Conservation (phyloP, 306 rosid genomes). For the Amphicarpaea edgeworthii region DNA sequence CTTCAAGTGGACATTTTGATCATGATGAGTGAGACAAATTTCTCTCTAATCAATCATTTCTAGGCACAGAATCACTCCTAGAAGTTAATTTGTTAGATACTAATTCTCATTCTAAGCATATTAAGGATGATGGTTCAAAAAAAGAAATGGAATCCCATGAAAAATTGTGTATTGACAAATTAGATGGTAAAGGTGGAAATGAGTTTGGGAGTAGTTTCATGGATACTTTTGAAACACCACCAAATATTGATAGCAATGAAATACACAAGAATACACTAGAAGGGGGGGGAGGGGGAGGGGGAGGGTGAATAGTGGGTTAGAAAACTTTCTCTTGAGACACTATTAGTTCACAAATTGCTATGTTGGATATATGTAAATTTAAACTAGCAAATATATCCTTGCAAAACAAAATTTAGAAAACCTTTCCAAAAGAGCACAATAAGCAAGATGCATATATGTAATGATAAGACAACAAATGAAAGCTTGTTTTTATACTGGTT, state of each 20-base stretch:
- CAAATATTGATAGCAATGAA: slow-evolving; percentile 16
- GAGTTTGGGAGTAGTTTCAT: slow-evolving; percentile 38
- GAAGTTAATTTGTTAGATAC: slow-evolving; percentile 34
- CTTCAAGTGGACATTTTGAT: slow-evolving; percentile 16
- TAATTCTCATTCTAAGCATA: slow-evolving; percentile 34
- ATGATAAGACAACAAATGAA: no score
- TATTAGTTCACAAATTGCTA: no score
- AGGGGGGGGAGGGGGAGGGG: no score
- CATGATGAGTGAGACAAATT: slow-evolving; percentile 43
- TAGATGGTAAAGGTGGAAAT: slow-evolving; percentile 37
- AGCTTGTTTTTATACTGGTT: no score
- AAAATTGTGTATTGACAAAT: slow-evolving; percentile 6
- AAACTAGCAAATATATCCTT: no score
- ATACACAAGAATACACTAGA: no score
- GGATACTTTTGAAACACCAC: slow-evolving; percentile 18
- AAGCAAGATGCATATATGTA: no score
- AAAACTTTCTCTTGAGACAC: no score
- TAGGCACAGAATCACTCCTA: slow-evolving; percentile 40
- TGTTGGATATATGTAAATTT: no score
- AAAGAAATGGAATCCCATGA: slow-evolving; percentile 47
- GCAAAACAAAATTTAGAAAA: no score
- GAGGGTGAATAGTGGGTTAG: no score
- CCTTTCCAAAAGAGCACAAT: no score
- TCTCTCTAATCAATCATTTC: slow-evolving; percentile 44
- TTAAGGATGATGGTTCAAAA: slow-evolving; percentile 41